Conservation (phyloP, 352 stramenopile genomes). For the Plasmopara muralis region DNA sequence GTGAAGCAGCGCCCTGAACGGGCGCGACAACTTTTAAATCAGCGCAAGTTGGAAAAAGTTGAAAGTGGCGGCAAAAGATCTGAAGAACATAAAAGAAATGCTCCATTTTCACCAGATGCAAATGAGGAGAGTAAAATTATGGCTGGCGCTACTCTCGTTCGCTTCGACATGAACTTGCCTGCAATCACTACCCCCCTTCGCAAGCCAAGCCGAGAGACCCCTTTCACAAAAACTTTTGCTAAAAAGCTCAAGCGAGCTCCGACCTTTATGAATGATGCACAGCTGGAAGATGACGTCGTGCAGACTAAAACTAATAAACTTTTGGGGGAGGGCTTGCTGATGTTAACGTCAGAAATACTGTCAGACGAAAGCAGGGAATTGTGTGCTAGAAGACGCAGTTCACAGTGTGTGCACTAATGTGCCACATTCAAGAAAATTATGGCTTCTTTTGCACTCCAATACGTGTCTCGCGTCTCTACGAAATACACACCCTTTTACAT, state of each 20-base stretch:
- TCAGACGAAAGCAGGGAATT: too few relatives aligned
- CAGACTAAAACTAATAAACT: conserved; percentile 2
- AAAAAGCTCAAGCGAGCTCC: conserved; percentile 9
- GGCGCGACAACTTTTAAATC: conserved; percentile 20
- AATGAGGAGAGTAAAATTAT: conserved; percentile 10
- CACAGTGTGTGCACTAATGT: too few relatives aligned
- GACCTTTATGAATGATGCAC: background rate
- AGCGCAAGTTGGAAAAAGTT: conserved; percentile 10
- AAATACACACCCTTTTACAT: too few relatives aligned
- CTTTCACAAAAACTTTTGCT: conserved; percentile 9
- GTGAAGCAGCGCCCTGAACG: conserved; percentile 16
- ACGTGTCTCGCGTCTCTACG: too few relatives aligned
- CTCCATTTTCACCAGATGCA: background rate
- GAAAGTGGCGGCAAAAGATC: background rate
- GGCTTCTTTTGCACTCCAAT: too few relatives aligned
- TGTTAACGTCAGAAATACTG: too few relatives aligned
- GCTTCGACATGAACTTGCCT: conserved; percentile 34
- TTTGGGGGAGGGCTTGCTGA: too few relatives aligned
- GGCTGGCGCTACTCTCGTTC: conserved; percentile 21
- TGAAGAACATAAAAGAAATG: background rate
- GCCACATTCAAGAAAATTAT: too few relatives aligned
- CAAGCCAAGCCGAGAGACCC: conserved; percentile 4
- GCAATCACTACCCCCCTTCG: conserved; percentile 12
- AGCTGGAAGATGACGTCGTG: conserved; percentile 1
- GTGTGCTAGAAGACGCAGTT: too few relatives aligned